Evolutionary conservation across 2,329 filamentous ascomycete genomes (phyloP).

Genomic region (Emericellopsis atlantica): DNA sequence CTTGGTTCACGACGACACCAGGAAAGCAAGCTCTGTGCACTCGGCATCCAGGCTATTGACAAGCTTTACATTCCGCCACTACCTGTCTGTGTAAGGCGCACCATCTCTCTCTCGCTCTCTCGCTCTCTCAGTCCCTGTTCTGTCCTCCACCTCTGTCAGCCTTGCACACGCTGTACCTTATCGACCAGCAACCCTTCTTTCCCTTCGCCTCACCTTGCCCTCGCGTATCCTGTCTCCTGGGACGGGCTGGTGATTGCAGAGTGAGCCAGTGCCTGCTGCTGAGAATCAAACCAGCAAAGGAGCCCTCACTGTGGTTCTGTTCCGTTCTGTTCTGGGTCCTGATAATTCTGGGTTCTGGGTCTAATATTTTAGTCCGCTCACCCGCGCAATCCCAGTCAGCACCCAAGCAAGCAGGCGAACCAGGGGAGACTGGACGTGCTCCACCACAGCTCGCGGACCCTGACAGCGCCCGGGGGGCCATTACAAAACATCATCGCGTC

Average conservation of each 20-base stretch:
- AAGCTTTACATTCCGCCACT: too few relatives aligned
- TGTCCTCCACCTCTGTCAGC: too few relatives aligned
- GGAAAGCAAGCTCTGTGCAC: too few relatives aligned
- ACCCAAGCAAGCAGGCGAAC: slow-evolving; percentile 6
- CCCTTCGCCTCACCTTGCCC: background rate
- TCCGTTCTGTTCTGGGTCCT: too few relatives aligned
- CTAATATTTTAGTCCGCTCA: slow-evolving; percentile 28
- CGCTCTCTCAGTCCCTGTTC: too few relatives aligned
- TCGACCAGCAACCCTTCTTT: slow-evolving; percentile 1
- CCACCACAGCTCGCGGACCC: slow-evolving; percentile 27
- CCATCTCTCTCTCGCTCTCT: too few relatives aligned
- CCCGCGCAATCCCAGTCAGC: slow-evolving; percentile 34
- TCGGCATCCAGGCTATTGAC: too few relatives aligned
- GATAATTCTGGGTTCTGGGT: slow-evolving; percentile 17
- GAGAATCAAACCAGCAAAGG: too few relatives aligned
- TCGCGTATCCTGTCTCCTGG: background rate
- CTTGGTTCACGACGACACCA: too few relatives aligned
- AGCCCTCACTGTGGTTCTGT: slow-evolving; percentile 9
- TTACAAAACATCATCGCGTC: slow-evolving; percentile 39
- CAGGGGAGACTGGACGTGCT: slow-evolving; percentile 20
- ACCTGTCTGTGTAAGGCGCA: too few relatives aligned
- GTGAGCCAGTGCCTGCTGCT: too few relatives aligned
- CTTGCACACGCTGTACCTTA: background rate
- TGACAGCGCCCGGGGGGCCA: slow-evolving; percentile 29
- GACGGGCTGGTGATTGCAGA: too few relatives aligned